Percentiles rank a stretch among this genome's conserved stretches.
These are phyloP conservation scores for Zygotorulaspora mrakii DNA, from an alignment of 1,139 yeast genomes.

Conservation along the genomic window DNA sequence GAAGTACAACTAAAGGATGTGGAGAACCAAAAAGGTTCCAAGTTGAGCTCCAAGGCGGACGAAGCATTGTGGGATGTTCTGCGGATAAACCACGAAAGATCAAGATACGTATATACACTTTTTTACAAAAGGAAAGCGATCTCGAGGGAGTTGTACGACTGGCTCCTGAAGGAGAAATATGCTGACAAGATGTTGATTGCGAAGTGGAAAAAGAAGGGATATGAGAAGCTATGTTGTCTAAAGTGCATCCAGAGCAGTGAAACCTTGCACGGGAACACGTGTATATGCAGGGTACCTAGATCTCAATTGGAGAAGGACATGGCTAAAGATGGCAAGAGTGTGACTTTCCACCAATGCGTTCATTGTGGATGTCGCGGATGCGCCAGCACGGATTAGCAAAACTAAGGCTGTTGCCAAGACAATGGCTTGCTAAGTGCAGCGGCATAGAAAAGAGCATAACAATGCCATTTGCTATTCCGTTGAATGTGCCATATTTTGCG, in stretches of 20 bases:
- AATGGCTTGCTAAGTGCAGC: neutral
- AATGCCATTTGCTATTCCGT: no score
- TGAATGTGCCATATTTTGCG: no score
- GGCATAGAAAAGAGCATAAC: no score
- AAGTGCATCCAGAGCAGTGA: constrained; percentile 69
- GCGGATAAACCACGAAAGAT: constrained; percentile 67
- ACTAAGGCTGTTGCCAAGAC: neutral
- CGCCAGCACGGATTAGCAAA: constrained; percentile 62
- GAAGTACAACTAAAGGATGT: constrained; percentile 58
- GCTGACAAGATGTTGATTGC: constrained; percentile 73
- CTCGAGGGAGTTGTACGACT: constrained; percentile 65
- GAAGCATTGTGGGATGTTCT: constrained; percentile 72
- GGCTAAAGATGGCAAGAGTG: constrained; percentile 20
- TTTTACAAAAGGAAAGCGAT: constrained; percentile 69
- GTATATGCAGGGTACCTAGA: constrained; percentile 85
- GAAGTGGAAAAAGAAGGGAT: constrained; percentile 89
- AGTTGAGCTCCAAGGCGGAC: constrained; percentile 34
- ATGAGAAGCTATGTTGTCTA: constrained; percentile 81
- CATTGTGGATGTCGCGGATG: constrained; percentile 92
- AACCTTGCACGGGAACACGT: constrained; percentile 60
- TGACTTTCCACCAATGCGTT: constrained; percentile 56
- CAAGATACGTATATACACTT: constrained; percentile 71
- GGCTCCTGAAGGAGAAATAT: constrained; percentile 65
- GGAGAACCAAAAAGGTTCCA: constrained; percentile 39
- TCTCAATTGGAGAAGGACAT: constrained; percentile 43